Evolutionary conservation across 2,329 filamentous ascomycete species (phyloP), one percentile per base, ranked within the genome.

Genomic region (Bipolaris victoriae): DNA sequence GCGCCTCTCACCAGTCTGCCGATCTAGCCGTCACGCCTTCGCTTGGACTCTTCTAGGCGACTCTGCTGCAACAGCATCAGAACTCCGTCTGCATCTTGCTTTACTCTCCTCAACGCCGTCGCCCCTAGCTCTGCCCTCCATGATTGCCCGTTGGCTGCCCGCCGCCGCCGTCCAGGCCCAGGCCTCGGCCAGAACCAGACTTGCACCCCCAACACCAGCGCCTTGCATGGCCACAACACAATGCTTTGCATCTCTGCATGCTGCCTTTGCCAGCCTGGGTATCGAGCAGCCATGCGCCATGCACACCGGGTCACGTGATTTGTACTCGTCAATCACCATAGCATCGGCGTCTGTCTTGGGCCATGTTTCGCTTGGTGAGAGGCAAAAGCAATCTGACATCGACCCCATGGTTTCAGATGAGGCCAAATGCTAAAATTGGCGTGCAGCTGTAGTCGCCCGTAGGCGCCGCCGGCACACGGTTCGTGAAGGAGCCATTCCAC

Each of bases 1-100:
- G 26, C 50, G 36, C 51, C 55, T 51, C 61, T 56, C 29, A 47
- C 39, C 56, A 60, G 63, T 44, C 54, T 61, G 63, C 63, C 64
- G 58, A 52, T 53, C 37, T 49, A 59, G 48, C 62, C 62, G 64
- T 58, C 45, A 39, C 40, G 46, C 43, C 26, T 22, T 55, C 44
- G 54, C 57, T 47, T 44, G 24, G 43, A 61, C 48, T 45, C 7
- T 33, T 31, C 29, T 31, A 31, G 29, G 29, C 29, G 29, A 16
- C 7, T 22, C 49, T 44, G 16, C 43, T 52, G 29, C 36, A 53
- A 18, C 39, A 24, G 16, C 11, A 20, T 33, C 26, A 18, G 9
- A 31, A 33, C 29, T 20, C 26, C 4, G 29, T 24, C 41, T 29
- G 22, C 22, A n/a, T 16, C n/a, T 11, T 16, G 26, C 26, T 13